Evolutionary conservation across 2,329 filamentous ascomycete species (phyloP).

Genomic region (Dryadomyces quercus-mongolicae): DNA sequence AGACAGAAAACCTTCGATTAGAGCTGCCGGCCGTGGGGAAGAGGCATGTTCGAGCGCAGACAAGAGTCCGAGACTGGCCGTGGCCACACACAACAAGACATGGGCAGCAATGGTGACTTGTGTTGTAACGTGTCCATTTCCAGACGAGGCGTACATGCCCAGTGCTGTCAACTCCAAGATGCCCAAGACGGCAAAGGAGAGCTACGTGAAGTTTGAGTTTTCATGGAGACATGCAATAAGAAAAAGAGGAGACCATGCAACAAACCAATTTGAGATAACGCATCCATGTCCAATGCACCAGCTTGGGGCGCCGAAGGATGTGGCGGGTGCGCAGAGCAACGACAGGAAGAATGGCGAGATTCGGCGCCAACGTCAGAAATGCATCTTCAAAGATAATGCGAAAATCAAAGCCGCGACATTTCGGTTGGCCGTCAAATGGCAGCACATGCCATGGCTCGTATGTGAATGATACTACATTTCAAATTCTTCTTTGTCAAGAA

Average conservation of each 20-base stretch:
- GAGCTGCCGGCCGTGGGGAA: neutral
- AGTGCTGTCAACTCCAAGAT: neutral
- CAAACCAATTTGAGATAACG: neutral
- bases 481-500: no score
- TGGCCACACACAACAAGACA: neutral
- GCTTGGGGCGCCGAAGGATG: neutral
- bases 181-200: neutral
- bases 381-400: slow-evolving; percentile 1
- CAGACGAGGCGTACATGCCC: neutral
- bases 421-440: neutral
- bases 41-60: neutral
- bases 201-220: no score
- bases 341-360: neutral
- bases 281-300: neutral
- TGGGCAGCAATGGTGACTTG: neutral
- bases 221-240: no score
- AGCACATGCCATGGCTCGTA: neutral
- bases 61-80: neutral
- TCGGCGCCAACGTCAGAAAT: neutral
- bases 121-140: neutral
- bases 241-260: no score
- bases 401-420: neutral
- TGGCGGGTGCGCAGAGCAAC: neutral
- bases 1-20: neutral
- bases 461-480: no score